A percentile compares a stretch with the other conserved stretches of the same genome.
These are phyloP conservation scores for Takashimella tepidaria DNA, from an alignment of 1,284 basidiomycete genomes.

Conservation along the genomic window DNA sequence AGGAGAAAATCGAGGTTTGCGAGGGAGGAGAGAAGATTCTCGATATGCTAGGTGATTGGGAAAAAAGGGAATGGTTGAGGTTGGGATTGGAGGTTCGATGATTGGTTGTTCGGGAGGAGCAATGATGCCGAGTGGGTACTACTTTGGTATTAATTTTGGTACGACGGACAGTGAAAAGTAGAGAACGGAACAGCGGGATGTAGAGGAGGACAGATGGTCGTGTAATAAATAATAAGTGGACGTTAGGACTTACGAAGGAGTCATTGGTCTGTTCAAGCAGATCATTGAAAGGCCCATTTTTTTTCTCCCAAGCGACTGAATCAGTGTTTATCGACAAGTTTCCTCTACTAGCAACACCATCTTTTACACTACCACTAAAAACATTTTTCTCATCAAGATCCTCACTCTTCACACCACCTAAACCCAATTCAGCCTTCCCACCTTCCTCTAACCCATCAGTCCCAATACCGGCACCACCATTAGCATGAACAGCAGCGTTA, in stretches of 20 bases:
- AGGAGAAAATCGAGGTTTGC: constrained; percentile 19
- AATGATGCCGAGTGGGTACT: constrained; percentile 10
- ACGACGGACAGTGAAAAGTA: too few species aligned
- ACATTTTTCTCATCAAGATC: neutral
- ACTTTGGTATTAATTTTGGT: neutral
- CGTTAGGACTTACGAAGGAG: neutral
- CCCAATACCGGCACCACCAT: neutral
- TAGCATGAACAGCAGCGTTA: neutral
- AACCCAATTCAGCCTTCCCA: neutral
- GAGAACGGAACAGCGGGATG: too few species aligned
- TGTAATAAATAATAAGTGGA: too few species aligned
- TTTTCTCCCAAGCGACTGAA: neutral
- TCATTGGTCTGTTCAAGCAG: neutral
- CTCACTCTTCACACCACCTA: neutral
- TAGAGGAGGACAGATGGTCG: too few species aligned
- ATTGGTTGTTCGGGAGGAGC: constrained; percentile 1
- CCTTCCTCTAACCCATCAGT: too few species aligned
- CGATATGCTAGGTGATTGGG: constrained; percentile 43
- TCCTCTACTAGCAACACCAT: neutral
- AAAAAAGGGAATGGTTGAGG: constrained; percentile 29
- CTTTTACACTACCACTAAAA: neutral
- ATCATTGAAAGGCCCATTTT: neutral
- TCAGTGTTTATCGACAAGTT: too few species aligned
- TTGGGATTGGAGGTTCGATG: constrained; percentile 25
- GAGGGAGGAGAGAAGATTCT: constrained; percentile 25